A percentile compares a stretch with the other conserved stretches of the same genome.
Evolutionary conservation across 495 filamentous ascomycete species (phyloP).

Genomic region (Penicillium lividum): DNA sequence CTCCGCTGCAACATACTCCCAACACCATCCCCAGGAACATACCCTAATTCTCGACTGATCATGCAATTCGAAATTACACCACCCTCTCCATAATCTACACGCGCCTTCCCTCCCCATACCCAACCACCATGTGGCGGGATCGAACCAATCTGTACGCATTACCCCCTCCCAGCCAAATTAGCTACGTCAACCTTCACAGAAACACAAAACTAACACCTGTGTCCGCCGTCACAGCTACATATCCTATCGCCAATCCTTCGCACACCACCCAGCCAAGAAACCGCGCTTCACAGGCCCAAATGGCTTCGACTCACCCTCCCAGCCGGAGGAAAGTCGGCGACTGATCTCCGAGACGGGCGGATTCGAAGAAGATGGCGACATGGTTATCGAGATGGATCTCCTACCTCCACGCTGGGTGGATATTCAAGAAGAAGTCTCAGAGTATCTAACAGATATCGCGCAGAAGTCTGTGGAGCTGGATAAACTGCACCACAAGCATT

Average conservation of each 20-base stretch:
- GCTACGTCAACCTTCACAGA: constrained; percentile 12
- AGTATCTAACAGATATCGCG: constrained; percentile 77
- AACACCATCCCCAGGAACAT: background rate
- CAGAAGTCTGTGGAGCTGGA: constrained; percentile 81
- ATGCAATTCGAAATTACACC: constrained; percentile 16
- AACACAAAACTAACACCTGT: constrained; percentile 10
- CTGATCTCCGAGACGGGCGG: constrained; percentile 74
- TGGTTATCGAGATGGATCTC: constrained; percentile 97
- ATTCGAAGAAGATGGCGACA: constrained; percentile 86
- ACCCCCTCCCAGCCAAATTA: constrained; percentile 4
- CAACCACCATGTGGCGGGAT: constrained; percentile 88
- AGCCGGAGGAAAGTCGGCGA: constrained; percentile 78
- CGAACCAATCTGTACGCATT: constrained; percentile 85
- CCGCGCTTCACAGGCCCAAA: constrained; percentile 65
- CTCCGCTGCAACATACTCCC: constrained; percentile 1
- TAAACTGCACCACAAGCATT: constrained; percentile 93
- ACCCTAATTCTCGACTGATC: constrained; percentile 3
- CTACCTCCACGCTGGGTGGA: constrained; percentile 95
- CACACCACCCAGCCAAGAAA: constrained; percentile 89
- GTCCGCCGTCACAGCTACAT: constrained; percentile 69
- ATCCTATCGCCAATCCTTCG: constrained; percentile 97
- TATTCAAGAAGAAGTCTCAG: constrained; percentile 88
- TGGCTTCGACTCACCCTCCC: constrained; percentile 65
- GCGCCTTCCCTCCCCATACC: constrained; percentile 13
- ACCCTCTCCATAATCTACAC: constrained; percentile 20